Evolutionary conservation across 1,139 yeast genomes (phyloP).

Genomic region (Hansenula lynferdii): DNA sequence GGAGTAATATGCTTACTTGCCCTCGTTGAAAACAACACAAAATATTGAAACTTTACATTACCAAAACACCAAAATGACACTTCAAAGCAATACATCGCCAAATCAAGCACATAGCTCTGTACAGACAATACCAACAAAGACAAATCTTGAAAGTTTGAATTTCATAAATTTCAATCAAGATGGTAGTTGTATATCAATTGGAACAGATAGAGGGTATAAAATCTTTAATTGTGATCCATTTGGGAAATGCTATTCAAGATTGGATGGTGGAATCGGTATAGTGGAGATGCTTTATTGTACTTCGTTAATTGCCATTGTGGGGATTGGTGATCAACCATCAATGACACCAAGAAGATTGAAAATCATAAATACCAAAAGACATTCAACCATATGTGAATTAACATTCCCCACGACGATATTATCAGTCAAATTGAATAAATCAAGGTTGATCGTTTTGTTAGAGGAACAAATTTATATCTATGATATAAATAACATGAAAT

Average conservation of each 20-base stretch:
- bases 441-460: conserved; percentile 69
- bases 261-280: conserved; percentile 57
- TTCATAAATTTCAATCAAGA: conserved; percentile 82
- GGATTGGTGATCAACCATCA: conserved; percentile 76
- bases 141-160: conserved; percentile 14
- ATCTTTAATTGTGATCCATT: conserved; percentile 90
- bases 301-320: conserved; percentile 81
- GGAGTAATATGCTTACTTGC: too few relatives aligned
- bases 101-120: background rate
- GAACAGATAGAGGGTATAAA: conserved; percentile 70
- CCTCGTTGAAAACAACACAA: too few relatives aligned
- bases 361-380: conserved; percentile 75
- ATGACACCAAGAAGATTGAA: conserved; percentile 78
- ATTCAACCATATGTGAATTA: conserved; percentile 74
- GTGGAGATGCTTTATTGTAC: conserved; percentile 93
- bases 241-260: conserved; percentile 66
- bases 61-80: background rate
- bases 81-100: background rate
- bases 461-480: conserved; percentile 87
- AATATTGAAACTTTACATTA: background rate
- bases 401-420: conserved; percentile 83
- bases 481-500: conserved; percentile 82
- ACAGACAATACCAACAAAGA: background rate
- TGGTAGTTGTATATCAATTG: conserved; percentile 81
- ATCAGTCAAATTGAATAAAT: conserved; percentile 70